Evolutionary conservation across 192 early-diverging fungal species (phyloP), one percentile per base, ranked within the genome.

Genomic region (Entophlyctis luteolus): DNA sequence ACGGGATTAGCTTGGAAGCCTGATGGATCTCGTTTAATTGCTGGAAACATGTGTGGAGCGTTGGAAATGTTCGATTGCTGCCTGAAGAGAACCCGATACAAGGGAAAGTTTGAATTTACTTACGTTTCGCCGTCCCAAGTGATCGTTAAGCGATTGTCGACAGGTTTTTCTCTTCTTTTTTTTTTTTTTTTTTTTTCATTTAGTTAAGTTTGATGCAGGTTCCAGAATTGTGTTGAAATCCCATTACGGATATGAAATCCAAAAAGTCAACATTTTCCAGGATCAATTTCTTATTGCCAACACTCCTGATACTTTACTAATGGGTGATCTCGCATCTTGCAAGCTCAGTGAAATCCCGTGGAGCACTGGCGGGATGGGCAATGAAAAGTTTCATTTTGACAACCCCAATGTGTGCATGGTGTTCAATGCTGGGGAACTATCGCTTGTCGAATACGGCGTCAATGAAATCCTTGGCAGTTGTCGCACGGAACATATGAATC

Each of bases 41-140:
- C 75, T 10, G 84, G 75, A 20, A 86, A 84, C 54, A 80, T 84
- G 74, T 75, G 65, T 54, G 80, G 82, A 33, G 78, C 84, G 0
- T 75, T 84, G 10, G 85, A 87, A 66, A 76, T 87, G 50, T 87
- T 83, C 71, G 85, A 87, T 62, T 87, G 85, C 72, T 87, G 85
- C 53, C 77, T 87, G 27, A 77, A 81, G 23, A 65, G 84, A 62
- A 76, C 82, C 10, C 69, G 84, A 36, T 87, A 87, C 73, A 87
- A 87, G 68, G 85, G 85, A 23, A 87, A 86, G 66, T 87, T 87
- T 67, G 85, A 87, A 56, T 87, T 87, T 70, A 87, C 81, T 5
- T 87, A 87, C 53, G 85, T 87, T 4, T 81, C 78, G 38, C 84
- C 82, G 14, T 72, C 68, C 42, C 85, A 87, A 75, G 85, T 87